Conservation (phyloP, 2,329 filamentous ascomycete species). For the Arthrobotrys iridis region DNA sequence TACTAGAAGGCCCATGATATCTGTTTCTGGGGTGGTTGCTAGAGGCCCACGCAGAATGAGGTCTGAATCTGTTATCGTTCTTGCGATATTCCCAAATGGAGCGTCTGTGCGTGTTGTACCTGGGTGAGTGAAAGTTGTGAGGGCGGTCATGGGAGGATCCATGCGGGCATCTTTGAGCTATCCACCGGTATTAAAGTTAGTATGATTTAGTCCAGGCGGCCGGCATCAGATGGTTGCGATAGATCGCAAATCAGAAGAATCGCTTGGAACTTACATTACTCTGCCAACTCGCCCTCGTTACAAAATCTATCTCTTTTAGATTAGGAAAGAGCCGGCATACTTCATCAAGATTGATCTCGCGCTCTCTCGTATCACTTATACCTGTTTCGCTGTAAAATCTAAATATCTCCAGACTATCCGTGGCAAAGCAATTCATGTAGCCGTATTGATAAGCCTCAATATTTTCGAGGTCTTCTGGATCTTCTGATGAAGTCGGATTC, state of each 20-base stretch:
- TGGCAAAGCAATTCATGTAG: neutral
- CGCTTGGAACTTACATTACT: neutral
- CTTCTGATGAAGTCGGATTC: neutral
- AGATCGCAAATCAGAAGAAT: too few species aligned
- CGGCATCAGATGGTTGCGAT: too few species aligned
- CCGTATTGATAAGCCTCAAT: neutral
- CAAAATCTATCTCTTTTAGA: constrained; percentile 22
- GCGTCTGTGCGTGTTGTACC: neutral
- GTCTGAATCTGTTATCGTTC: neutral
- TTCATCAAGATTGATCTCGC: constrained; percentile 14
- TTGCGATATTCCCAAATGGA: neutral
- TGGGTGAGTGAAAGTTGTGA: neutral
- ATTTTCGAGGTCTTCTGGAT: neutral
- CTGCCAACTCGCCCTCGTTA: constrained; percentile 15
- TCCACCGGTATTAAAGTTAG: neutral
- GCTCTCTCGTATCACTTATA: neutral
- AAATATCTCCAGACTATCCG: constrained; percentile 5
- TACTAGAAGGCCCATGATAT: neutral
- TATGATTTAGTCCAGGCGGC: too few species aligned
- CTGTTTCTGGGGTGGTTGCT: neutral
- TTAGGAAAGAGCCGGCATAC: constrained; percentile 14
- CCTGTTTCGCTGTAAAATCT: constrained; percentile 20
- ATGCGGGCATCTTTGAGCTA: neutral
- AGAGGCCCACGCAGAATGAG: neutral
- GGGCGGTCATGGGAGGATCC: neutral